Evolutionary conservation across 192 early-diverging fungal species (phyloP), one percentile per base, ranked within the genome.

Genomic region (Entomortierella lignicola): DNA sequence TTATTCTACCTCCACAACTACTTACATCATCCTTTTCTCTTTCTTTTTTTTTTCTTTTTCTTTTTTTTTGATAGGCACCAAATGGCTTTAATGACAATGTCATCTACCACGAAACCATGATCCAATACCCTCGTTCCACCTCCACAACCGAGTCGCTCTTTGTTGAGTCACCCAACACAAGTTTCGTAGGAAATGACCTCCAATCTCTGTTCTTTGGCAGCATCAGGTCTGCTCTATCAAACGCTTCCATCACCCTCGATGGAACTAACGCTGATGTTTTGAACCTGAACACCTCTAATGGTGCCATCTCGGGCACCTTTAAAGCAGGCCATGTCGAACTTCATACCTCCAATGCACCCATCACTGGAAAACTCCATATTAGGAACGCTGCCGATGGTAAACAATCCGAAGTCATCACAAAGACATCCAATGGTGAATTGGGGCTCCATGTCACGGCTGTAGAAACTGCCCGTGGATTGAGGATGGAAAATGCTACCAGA

Each of bases 91-190:
- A 8, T 13, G 18, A 20, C 42, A 62, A 61, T 13, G 4, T 15
- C 15, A 54, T 79, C 26, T 69, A 70, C 57, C 62, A 79, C 58
- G 67, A 79, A 12, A 79, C 75, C 41, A 52, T 48, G 15, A 58
- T 79, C 23, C 63, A 65, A 29, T 58, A 65, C 43, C 75, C 75
- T 6, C 13, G 47, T n/a, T 27, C 62, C 2, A 43, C 51, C 15
- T n/a, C 6, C 10, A 39, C 61, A 0, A 23, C 44, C 1, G 55
- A 60, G 0, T 79, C 75, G 5, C 57, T 79, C 29, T 17, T 34
- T 11, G 37, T 79, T 34, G 21, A 4, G 6, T 48, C 57, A 4
- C 66, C 75, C 48, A 60, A 53, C 42, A 65, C 75, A 5, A 34
- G 37, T 43, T 29, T 79, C 42, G 21, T 23, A 1, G 66, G 67